Base-by-base conservation (phyloP, 1,284 basidiomycete species). In the Abortiporus biennis region DNA sequence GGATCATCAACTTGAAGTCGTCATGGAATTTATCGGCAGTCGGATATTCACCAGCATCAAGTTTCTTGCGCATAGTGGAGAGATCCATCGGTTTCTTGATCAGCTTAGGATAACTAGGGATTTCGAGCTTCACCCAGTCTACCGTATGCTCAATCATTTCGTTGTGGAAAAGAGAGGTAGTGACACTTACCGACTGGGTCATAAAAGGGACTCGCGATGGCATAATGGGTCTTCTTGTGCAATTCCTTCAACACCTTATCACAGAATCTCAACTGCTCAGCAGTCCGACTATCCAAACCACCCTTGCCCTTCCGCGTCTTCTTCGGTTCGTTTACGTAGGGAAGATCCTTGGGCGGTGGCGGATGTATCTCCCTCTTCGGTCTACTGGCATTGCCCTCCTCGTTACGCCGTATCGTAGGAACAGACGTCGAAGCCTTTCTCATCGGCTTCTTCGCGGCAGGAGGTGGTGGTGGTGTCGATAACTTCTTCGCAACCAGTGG, bases 311-410 rank as follows among this genome's bases (percentile, higher is more conserved):
- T 80, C 43, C 82, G 71, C 41, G 68, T 68, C 59, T 87, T 87
- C 66, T 83, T 86, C 16, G 77, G 80, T 12, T 64, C 73, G 55
- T 92, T 88, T 22, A 78, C 73, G 59, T 93, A 96, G 0, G 87
- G 79, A 16, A 96, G 66, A 54, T 98, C 95, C 63, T 92, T 93
- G 0, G 92, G 84, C 12, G 92, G 84, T 15, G 94, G 94, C 9
- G 94, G 92, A 56, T 97, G 93, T 30, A 97, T 94, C 63, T 98
- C 95, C 41, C 95, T 88, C 68, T 97, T 97, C 1, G 95, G 95
- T 16, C 95, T 80, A n/a, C 78, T 75, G 29, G 71, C 65, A 34
- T 69, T 71, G 27, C 69, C 64, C 12, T 69, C 71, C 12, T 85
- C 83, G 13, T 78, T 80, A 21, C 87, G 83, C 33, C 85, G 76